Evolutionary conservation across 2,329 filamentous ascomycete genomes (phyloP).

Genomic region (Boeremia lycopersici): DNA sequence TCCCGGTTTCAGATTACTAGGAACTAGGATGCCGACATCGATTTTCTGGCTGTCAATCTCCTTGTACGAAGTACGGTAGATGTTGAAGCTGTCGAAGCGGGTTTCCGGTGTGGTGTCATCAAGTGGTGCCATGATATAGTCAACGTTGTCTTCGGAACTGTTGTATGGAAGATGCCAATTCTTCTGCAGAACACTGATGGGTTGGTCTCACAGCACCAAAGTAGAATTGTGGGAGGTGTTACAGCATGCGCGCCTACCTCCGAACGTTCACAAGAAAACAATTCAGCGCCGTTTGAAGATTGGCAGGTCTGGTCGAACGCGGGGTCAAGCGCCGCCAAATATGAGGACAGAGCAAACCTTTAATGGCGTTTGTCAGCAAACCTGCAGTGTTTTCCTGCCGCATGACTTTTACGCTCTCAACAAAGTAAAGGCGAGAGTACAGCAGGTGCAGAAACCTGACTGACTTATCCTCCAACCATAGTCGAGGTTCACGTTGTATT

Average conservation of each 20-base stretch:
- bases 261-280: neutral
- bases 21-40: conserved; percentile 48
- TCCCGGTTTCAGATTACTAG: conserved; percentile 42
- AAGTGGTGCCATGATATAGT: conserved; percentile 19
- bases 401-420: neutral
- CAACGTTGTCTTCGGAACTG: neutral
- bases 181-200: too few relatives aligned
- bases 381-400: neutral
- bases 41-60: conserved; percentile 47
- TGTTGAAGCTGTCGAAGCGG: conserved; percentile 48
- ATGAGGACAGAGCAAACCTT: neutral
- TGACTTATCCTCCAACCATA: neutral
- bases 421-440: neutral
- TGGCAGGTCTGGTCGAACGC: neutral
- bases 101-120: conserved; percentile 30
- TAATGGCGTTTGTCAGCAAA: neutral
- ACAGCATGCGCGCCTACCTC: neutral
- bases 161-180: neutral
- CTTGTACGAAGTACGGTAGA: conserved; percentile 52
- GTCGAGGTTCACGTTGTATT: neutral
- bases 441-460: neutral
- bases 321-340: conserved; percentile 1
- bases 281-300: neutral
- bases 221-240: neutral
- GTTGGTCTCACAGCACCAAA: neutral